These are phyloP conservation scores for Amauroascus verrucosus DNA, from an alignment of 2,329 filamentous ascomycete species.

Conservation along the genomic window DNA sequence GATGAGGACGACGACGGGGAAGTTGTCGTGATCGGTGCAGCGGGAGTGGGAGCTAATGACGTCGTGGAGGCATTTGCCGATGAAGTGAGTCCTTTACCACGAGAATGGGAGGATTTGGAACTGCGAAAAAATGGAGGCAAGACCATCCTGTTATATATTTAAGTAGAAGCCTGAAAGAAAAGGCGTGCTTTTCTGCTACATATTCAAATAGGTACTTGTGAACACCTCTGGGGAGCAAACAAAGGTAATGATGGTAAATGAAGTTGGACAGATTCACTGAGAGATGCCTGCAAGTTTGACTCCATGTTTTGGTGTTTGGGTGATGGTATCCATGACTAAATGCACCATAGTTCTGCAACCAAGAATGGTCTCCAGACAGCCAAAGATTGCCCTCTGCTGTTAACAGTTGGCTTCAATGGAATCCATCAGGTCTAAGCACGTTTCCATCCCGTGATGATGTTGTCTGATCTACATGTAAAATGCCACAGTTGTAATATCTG, in stretches of 20 bases:
- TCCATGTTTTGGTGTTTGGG: too few species aligned
- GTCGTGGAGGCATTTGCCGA: conserved; percentile 7
- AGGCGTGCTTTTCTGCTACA: neutral
- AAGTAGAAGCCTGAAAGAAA: neutral
- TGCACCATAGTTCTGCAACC: too few species aligned
- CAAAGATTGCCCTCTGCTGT: too few species aligned
- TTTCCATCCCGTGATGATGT: too few species aligned
- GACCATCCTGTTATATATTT: conserved; percentile 2
- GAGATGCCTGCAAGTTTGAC: neutral
- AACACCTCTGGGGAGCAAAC: neutral
- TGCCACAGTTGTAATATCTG: too few species aligned
- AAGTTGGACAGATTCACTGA: neutral
- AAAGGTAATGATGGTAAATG: neutral
- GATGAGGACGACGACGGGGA: conserved; percentile 12
- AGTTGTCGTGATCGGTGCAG: conserved; percentile 13
- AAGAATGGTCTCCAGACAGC: too few species aligned
- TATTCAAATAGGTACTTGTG: neutral
- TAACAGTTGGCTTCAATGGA: too few species aligned
- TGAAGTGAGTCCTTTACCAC: neutral
- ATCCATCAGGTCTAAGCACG: too few species aligned
- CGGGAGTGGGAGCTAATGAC: neutral
- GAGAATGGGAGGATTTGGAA: conserved; percentile 9
- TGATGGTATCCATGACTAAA: too few species aligned
- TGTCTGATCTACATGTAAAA: too few species aligned
- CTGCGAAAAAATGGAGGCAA: conserved; percentile 1